Conservation (phyloP, 768 basidiomycete genomes). For the Lactarius hatsudake region DNA sequence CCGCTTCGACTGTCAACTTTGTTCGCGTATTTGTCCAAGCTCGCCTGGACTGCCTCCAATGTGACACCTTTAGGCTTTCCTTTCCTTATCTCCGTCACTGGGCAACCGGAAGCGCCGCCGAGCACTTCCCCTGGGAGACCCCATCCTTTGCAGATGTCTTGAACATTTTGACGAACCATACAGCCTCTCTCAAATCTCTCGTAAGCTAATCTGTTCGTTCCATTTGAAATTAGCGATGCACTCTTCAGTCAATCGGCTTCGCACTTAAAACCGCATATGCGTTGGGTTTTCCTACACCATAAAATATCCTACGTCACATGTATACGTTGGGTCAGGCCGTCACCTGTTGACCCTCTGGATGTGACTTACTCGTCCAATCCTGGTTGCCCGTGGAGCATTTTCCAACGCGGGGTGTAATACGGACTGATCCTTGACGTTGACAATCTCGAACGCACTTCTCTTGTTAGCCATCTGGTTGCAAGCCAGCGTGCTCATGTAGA, state of each 20-base stretch:
- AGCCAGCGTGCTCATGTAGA: neutral
- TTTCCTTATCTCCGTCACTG: slow-evolving; percentile 7
- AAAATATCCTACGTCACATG: slow-evolving; percentile 1
- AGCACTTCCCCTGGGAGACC: slow-evolving; percentile 4
- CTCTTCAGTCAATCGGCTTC: neutral
- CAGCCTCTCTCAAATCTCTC: neutral
- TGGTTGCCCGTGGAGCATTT: neutral
- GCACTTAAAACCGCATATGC: slow-evolving; percentile 6
- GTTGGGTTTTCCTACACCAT: slow-evolving; percentile 11
- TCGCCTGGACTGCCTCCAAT: neutral
- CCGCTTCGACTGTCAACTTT: neutral
- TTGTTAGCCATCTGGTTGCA: neutral
- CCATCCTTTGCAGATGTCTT: slow-evolving; percentile 7
- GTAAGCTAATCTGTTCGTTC: slow-evolving; percentile 15
- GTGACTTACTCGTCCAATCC: slow-evolving; percentile 12
- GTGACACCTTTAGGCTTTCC: slow-evolving; percentile 1
- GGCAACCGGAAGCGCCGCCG: slow-evolving; percentile 7
- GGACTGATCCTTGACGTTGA: neutral
- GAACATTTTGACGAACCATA: slow-evolving; percentile 10
- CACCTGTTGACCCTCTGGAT: neutral
- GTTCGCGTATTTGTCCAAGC: slow-evolving; percentile 10
- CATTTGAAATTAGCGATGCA: neutral
- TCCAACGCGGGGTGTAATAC: slow-evolving; percentile 8
- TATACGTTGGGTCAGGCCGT: neutral
- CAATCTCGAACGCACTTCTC: slow-evolving; percentile 11